Percentiles rank a stretch among this genome's conserved stretches.
phyloP scores from a whole-genome alignment of 768 basidiomycete genomes.

The Bullera alba region DNA sequence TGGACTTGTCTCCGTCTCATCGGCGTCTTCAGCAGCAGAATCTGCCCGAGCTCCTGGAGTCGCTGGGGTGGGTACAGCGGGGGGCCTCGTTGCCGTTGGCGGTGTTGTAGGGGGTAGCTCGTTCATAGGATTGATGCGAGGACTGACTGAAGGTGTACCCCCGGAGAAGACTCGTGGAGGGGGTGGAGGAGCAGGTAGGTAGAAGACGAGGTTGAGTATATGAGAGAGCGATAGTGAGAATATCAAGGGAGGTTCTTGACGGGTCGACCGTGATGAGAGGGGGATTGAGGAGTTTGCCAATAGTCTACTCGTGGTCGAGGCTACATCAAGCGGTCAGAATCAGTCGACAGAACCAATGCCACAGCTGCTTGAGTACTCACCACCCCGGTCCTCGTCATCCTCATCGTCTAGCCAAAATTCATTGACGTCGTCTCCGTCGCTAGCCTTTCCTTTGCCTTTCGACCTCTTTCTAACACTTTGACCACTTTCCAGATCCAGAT shows the following conservation, averaged over 20 bases:
- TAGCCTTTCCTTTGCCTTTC: conserved; percentile 7
- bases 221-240: conserved; percentile 25
- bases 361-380: neutral
- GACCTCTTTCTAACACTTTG: neutral
- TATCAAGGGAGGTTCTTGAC: conserved; percentile 27
- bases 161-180: conserved; percentile 25
- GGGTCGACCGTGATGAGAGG: neutral
- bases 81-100: neutral
- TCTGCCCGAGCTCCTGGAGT: neutral
- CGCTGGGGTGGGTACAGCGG: neutral
- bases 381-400: neutral
- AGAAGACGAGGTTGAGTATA: conserved; percentile 18
- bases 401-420: conserved; percentile 31
- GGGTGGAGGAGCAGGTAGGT: conserved; percentile 20
- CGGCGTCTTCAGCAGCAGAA: neutral
- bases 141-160: conserved; percentile 19
- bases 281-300: neutral
- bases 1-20: neutral
- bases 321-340: neutral
- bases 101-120: neutral
- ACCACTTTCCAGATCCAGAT: conserved; percentile 21
- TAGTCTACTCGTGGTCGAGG: neutral
- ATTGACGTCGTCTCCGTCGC: conserved; percentile 10
- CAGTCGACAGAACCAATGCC: neutral
- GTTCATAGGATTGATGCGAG: neutral